Conservation (phyloP, 176 grass and related monocot species). For the Cenchrus americanus region DNA sequence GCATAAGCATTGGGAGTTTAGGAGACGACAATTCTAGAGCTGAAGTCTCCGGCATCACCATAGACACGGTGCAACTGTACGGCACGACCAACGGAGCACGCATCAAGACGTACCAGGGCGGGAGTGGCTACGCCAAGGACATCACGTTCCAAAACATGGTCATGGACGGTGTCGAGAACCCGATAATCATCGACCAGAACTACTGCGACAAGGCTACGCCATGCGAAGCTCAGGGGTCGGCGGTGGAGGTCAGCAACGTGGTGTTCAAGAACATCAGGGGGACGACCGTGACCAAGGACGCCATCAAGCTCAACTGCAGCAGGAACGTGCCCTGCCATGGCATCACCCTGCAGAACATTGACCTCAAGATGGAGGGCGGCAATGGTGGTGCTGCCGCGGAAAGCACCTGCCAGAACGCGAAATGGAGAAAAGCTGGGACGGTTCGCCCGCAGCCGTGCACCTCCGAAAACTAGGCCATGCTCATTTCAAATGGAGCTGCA, state of each 20-base stretch:
- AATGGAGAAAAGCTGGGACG: constrained; percentile 45
- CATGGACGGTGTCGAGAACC: constrained; percentile 53
- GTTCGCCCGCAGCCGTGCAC: constrained; percentile 52
- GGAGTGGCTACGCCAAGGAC: constrained; percentile 53
- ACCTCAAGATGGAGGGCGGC: constrained; percentile 37
- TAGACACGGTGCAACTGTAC: constrained; percentile 31
- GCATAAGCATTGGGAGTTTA: constrained; percentile 67
- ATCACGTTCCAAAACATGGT: constrained; percentile 62
- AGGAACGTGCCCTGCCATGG: constrained; percentile 22
- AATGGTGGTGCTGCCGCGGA: not conserved
- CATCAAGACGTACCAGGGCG: constrained; percentile 73
- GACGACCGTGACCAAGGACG: constrained; percentile 54
- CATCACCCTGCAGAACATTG: constrained; percentile 55
- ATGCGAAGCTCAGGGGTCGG: constrained; percentile 36
- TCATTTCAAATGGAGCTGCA: no score
- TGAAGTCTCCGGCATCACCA: constrained; percentile 44
- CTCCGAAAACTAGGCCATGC: constrained; percentile 19
- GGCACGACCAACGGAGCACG: constrained; percentile 68
- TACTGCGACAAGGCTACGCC: constrained; percentile 48
- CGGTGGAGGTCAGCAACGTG: constrained; percentile 62
- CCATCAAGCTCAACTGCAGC: constrained; percentile 67
- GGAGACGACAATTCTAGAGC: constrained; percentile 36
- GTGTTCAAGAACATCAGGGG: constrained; percentile 66
- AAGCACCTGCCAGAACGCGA: constrained; percentile 51
- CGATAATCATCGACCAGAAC: constrained; percentile 65